Base-by-base conservation (phyloP, 768 basidiomycete species). In the Russula virescens region DNA sequence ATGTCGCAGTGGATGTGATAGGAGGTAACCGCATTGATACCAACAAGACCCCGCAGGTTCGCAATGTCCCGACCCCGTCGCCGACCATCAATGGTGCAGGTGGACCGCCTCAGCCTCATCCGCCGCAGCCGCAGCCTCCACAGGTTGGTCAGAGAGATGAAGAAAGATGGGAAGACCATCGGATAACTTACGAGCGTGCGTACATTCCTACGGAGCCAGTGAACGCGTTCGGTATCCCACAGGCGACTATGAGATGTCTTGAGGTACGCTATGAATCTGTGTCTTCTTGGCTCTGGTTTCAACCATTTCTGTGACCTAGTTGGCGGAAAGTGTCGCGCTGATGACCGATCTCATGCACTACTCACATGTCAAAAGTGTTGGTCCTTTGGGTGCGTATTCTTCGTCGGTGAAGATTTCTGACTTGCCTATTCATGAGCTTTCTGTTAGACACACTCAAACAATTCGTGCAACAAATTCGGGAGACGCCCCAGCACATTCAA, bases 211-310 rank as follows among this genome's bases (percentile, higher is more conserved):
- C 84, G 5, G 90, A 91, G 68, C 91, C 91, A 10, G 88, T 93
- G 55, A 92, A 92, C 69, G 88, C 88, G 23, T 93, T 92, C 74
- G 91, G 91, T 5, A 90, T 93, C 57, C 89, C 91, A 7, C 89
- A 92, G 70, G 89, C 89, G 3, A 91, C 91, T 19, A 92, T 92
- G 91, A 80, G 91, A 58, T 91, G 89, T 80, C 76, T 93, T 40
- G 91, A 93, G 81, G 87, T 88, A 60, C 60, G 80, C 71, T 53
- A 38, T 25, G 19, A 55, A 47, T 28, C 58, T 26, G 25, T 31
- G 61, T 47, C 28, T 42, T 23, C n/a, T 40, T 42, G 47, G 23
- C 35, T 60, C 35, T 47, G 60, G 69, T 42, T 57, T 53, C 19
- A 64, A 40, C 23, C 62, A 23, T 19, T 55, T 61, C 55, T 21